Evolutionary conservation across 768 basidiomycete species (phyloP).

Genomic region (Phanerodontia chrysosporium): DNA sequence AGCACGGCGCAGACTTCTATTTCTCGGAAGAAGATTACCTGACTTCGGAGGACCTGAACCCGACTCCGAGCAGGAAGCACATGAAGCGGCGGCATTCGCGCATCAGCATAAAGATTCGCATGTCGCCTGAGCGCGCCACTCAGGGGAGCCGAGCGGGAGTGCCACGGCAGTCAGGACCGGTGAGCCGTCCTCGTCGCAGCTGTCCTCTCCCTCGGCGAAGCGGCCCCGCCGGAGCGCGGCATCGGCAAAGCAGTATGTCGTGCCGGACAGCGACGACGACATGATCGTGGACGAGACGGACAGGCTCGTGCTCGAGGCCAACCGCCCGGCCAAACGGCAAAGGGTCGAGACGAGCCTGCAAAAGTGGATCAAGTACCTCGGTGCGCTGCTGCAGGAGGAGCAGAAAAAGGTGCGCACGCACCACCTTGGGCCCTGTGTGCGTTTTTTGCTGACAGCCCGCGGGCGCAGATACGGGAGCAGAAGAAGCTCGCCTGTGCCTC

Average conservation of each 20-base stretch:
- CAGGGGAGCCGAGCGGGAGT: not conserved
- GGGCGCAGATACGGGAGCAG: slow-evolving; percentile 57
- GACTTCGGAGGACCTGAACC: slow-evolving; percentile 26
- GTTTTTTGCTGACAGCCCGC: not conserved
- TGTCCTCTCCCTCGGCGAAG: slow-evolving; percentile 33
- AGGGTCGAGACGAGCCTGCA: slow-evolving; percentile 45
- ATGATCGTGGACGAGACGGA: slow-evolving; percentile 38
- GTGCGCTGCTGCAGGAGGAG: slow-evolving; percentile 57
- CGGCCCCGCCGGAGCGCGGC: slow-evolving; percentile 59
- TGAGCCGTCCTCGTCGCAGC: slow-evolving; percentile 18
- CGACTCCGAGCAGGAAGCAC: slow-evolving; percentile 10
- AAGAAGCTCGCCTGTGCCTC: slow-evolving; percentile 52
- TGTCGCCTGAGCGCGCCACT: not conserved
- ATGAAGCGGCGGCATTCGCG: slow-evolving; percentile 18
- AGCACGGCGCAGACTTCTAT: slow-evolving; percentile 64
- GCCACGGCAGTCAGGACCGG: too few species aligned
- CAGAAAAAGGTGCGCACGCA: slow-evolving; percentile 55
- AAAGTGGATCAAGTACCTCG: slow-evolving; percentile 66
- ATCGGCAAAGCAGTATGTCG: slow-evolving; percentile 52
- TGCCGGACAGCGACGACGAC: slow-evolving; percentile 73
- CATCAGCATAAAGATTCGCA: slow-evolving; percentile 31
- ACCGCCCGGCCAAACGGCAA: slow-evolving; percentile 29
- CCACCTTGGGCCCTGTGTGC: too few species aligned
- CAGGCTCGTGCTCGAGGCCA: slow-evolving; percentile 24
- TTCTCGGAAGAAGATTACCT: slow-evolving; percentile 68